A percentile compares a stretch with the other conserved stretches of the same genome.
Evolutionary conservation across 441 rosid species (phyloP).

Genomic region (Biscutella laevigata): DNA sequence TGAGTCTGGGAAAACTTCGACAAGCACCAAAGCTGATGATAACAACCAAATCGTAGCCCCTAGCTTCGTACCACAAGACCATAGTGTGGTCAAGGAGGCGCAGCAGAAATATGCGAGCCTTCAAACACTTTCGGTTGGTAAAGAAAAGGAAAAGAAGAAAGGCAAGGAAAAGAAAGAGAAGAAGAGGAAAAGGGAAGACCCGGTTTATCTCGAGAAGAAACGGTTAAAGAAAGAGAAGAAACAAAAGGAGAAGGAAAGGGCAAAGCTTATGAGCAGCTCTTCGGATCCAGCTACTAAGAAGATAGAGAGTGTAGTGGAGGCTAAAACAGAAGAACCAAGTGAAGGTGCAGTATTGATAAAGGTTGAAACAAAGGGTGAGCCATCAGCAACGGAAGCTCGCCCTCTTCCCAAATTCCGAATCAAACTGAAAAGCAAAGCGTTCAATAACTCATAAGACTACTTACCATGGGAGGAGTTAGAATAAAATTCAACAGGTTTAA

Average conservation of each 20-base stretch:
- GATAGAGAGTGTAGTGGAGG: slow-evolving; percentile 24
- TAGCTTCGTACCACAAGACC: slow-evolving; percentile 41
- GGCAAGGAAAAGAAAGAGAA: slow-evolving; percentile 45
- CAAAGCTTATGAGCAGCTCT: slow-evolving; percentile 46
- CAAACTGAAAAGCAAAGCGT: slow-evolving; percentile 58
- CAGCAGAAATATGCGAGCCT: slow-evolving; percentile 59
- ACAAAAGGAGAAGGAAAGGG: slow-evolving; percentile 65
- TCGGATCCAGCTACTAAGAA: slow-evolving; percentile 28
- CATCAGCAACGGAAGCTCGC: slow-evolving; percentile 41
- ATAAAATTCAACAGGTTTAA: too few species aligned
- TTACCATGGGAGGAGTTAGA: too few species aligned
- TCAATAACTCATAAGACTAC: slow-evolving; percentile 34
- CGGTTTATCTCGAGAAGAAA: slow-evolving; percentile 63
- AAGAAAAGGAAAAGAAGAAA: slow-evolving; percentile 52
- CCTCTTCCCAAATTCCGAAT: slow-evolving; percentile 52
- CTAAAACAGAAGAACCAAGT: slow-evolving; percentile 38
- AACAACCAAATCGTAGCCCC: slow-evolving; percentile 35
- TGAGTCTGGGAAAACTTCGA: slow-evolving; percentile 61
- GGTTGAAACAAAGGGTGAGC: slow-evolving; percentile 44
- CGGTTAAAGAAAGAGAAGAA: slow-evolving; percentile 81
- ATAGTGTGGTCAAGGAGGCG: slow-evolving; percentile 38
- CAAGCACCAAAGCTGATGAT: slow-evolving; percentile 32
- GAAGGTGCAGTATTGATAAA: slow-evolving; percentile 28
- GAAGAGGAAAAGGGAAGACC: slow-evolving; percentile 64
- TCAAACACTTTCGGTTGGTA: slow-evolving; percentile 50